Evolutionary conservation across 208 protist species (phyloP), one percentile per base, ranked within the genome.

Genomic region (Angomonas deanei): DNA sequence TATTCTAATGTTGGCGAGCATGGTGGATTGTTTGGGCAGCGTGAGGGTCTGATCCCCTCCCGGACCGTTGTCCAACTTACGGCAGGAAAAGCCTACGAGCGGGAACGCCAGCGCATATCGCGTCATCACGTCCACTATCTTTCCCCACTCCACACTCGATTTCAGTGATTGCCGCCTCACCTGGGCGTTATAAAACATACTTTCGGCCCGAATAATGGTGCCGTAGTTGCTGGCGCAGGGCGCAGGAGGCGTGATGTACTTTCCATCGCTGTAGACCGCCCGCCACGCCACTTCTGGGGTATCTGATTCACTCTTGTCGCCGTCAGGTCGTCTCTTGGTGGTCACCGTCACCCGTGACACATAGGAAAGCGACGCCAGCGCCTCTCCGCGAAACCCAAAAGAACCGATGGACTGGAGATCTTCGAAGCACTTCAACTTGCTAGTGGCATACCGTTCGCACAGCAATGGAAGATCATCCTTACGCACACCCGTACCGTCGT

Each of bases 361-460:
- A 50, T 92, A 92, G 30, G 88, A 94, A 30, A 97, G 63, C 17
- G 88, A 91, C 11, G 88, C 85, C 17, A 97, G 74, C 13, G 94
- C 92, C 73, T 97, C 92, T 3, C 94, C 92, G 42, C 94, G 84
- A 52, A 97, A 97, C 26, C 94, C 94, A 69, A 97, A 97, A 8
- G 94, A 96, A 11, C 58, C 53, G 57, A 97, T 81, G 39, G 23
- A 52, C 19, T 77, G 66, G n/a, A 97, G 68, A 21, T 97, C 94
- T n/a, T 97, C 91, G 55, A 96, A 96, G 21, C 28, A 58, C 1
- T 80, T 60, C 24, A 97, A 65, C 66, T 97, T 97, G 70, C 86
- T 99, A 15, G 98, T 99, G 13, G 78, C 80, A 66, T 99, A 98
- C n/a, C 98, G 91, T 70, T 98, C 96, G 66, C 98, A 99, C 2